Percentiles rank a stretch among this genome's conserved stretches.
These are phyloP conservation scores for Xylariaceae sp. DNA, from an alignment of 2,329 filamentous ascomycete species.

Conservation along the genomic window DNA sequence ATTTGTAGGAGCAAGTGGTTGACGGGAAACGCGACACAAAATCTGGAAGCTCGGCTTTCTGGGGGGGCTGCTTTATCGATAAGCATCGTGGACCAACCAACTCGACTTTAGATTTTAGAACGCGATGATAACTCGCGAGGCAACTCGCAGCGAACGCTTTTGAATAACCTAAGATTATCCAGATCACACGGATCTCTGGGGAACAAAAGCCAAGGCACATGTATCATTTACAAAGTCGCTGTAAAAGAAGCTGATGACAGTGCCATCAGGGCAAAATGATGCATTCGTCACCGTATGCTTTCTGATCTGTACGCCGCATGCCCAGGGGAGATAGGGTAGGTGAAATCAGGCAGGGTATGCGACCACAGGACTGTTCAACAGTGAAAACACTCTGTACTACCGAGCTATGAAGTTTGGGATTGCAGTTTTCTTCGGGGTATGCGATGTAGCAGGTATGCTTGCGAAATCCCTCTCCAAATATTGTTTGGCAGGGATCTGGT, in stretches of 20 bases:
- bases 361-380: conserved; percentile 10
- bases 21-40: background rate
- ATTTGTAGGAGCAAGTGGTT: background rate
- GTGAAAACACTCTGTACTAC: conserved; percentile 9
- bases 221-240: background rate
- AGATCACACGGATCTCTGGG: too few relatives aligned
- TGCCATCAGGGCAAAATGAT: too few relatives aligned
- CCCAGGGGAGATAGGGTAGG: conserved; percentile 17
- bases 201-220: too few relatives aligned
- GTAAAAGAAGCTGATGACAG: background rate
- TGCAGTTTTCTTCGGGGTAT: too few relatives aligned
- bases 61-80: too few relatives aligned
- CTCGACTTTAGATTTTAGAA: too few relatives aligned
- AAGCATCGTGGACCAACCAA: too few relatives aligned
- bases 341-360: conserved; percentile 13
- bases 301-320: conserved; percentile 1
- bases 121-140: too few relatives aligned
- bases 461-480: conserved; percentile 3
- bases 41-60: background rate
- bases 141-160: too few relatives aligned
- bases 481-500: too few relatives aligned
- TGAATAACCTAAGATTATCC: too few relatives aligned
- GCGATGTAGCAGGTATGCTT: conserved; percentile 6
- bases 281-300: conserved; percentile 16
- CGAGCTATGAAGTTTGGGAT: conserved; percentile 6